A percentile compares a stretch with the other conserved stretches of the same genome.
These are phyloP conservation scores for Monoraphidium neglectum DNA, from an alignment of 139 green algal species.

Conservation along the genomic window DNA sequence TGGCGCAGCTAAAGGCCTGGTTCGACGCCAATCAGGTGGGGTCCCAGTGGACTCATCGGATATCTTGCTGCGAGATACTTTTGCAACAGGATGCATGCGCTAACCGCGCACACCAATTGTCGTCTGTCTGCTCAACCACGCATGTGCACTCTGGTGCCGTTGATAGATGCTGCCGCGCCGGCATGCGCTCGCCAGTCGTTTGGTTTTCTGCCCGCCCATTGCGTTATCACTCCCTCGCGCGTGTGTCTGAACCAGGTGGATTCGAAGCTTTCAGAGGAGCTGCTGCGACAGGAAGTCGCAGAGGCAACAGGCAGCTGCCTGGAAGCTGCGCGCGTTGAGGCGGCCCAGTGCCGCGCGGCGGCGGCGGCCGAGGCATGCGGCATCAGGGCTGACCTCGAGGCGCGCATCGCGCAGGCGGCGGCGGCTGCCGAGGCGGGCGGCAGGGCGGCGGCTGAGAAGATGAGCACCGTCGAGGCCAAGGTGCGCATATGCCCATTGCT, in stretches of 20 bases:
- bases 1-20: slow-evolving; percentile 20
- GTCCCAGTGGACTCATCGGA: background rate
- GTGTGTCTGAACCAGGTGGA: slow-evolving; percentile 15
- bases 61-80: background rate
- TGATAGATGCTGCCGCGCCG: no score
- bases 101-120: background rate
- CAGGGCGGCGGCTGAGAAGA: no score
- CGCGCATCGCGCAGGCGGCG: background rate
- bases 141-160: background rate
- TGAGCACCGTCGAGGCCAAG: no score
- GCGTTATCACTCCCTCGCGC: no score
- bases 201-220: no score
- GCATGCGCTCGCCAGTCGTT: no score
- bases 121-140: background rate
- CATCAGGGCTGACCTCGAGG: background rate
- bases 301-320: slow-evolving; percentile 13
- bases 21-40: slow-evolving; percentile 32
- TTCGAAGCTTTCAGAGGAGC: slow-evolving; percentile 11
- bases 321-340: background rate
- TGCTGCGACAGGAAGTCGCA: slow-evolving; percentile 22
- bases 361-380: background rate
- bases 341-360: background rate
- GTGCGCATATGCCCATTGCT: no score
- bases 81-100: background rate
- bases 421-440: background rate